Conservation (phyloP, 1,284 basidiomycete genomes). For the Malassezia sp. region DNA sequence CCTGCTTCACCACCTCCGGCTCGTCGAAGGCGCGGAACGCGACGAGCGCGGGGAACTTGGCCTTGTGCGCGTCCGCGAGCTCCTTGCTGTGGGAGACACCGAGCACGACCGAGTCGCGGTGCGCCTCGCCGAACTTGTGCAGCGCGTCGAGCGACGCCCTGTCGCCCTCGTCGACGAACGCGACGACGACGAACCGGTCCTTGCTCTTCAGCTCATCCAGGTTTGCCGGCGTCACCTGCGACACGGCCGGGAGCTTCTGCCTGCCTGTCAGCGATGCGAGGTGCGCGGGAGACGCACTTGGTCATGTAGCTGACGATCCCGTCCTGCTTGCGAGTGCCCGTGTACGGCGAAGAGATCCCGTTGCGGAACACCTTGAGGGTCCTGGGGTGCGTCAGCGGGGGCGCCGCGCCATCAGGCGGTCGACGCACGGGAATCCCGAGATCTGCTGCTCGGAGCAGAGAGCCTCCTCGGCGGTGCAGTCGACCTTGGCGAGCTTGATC, state of each 20-base stretch:
- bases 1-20: slow-evolving; percentile 54
- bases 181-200: slow-evolving; percentile 82
- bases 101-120: slow-evolving; percentile 87
- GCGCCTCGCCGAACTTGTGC: slow-evolving; percentile 65
- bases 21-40: slow-evolving; percentile 92
- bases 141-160: slow-evolving; percentile 56
- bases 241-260: slow-evolving; percentile 93
- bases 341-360: slow-evolving; percentile 63
- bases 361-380: slow-evolving; percentile 84
- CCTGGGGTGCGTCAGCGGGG: too few species aligned
- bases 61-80: slow-evolving; percentile 60
- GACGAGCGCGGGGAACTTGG: slow-evolving; percentile 70
- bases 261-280: too few species aligned
- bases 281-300: too few species aligned
- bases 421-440: slow-evolving; percentile 87
- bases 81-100: slow-evolving; percentile 57
- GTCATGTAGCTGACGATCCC: slow-evolving; percentile 95
- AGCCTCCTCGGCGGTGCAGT: slow-evolving; percentile 54
- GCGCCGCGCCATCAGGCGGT: too few species aligned
- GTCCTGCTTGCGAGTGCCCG: slow-evolving; percentile 81
- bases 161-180: slow-evolving; percentile 63
- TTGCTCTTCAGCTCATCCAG: slow-evolving; percentile 74
- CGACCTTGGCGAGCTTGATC: slow-evolving; percentile 78
- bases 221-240: slow-evolving; percentile 62
- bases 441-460: slow-evolving; percentile 56